Percentiles rank a stretch among this genome's conserved stretches.
Conservation (phyloP, 495 filamentous ascomycete species). For the Corynascus novoguineensis region DNA sequence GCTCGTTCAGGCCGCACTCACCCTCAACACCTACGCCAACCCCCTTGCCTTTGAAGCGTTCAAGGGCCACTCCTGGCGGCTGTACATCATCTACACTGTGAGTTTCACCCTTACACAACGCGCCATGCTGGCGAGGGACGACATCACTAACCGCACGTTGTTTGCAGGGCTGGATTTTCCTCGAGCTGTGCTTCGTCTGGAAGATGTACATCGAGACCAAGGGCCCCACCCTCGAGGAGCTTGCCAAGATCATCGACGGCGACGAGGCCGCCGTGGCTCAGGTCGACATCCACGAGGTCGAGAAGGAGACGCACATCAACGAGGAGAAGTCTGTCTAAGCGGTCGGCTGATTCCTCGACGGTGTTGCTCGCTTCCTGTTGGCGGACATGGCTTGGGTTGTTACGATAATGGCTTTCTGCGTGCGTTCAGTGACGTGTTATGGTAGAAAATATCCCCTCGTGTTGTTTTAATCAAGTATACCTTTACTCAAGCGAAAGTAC, state of each 20-base stretch:
- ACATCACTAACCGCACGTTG: neutral
- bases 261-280: conserved; percentile 46
- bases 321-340: conserved; percentile 24
- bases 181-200: conserved; percentile 56
- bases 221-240: conserved; percentile 60
- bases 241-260: conserved; percentile 57
- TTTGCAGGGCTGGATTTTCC: conserved; percentile 46
- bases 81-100: conserved; percentile 59
- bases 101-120: conserved; percentile 4
- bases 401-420: conserved; percentile 8
- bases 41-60: conserved; percentile 54
- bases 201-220: conserved; percentile 64
- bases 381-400: conserved; percentile 10
- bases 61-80: conserved; percentile 46
- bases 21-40: conserved; percentile 56
- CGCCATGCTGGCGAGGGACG: neutral
- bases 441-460: neutral
- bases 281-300: conserved; percentile 38
- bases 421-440: conserved; percentile 3
- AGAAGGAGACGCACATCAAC: conserved; percentile 30
- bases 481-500: conserved; percentile 5
- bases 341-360: neutral
- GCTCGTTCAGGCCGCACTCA: conserved; percentile 46
- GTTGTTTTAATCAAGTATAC: conserved; percentile 1
- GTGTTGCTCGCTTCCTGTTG: neutral